Evolutionary conservation across 2,329 filamentous ascomycete genomes (phyloP).

Genomic region (Apiospora saccharicola): DNA sequence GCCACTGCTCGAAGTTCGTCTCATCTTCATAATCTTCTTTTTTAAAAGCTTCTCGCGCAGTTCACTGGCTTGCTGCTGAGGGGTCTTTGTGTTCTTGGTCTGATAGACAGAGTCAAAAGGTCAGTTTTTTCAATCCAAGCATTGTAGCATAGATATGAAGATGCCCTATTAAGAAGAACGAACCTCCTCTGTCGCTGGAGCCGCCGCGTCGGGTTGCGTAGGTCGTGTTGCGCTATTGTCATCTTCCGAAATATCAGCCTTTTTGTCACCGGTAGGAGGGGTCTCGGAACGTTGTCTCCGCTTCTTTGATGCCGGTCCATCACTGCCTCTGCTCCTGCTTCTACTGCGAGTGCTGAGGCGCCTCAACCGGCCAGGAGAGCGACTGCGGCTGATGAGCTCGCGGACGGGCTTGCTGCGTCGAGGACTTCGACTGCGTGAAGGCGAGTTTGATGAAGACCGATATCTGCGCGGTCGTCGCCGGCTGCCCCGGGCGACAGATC

Average conservation of each 20-base stretch:
- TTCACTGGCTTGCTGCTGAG: constrained; percentile 52
- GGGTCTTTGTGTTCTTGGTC: constrained; percentile 46
- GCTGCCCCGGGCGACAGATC: constrained; percentile 46
- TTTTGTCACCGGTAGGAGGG: constrained; percentile 58
- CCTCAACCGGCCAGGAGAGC: constrained; percentile 46
- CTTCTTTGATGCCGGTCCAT: constrained; percentile 52
- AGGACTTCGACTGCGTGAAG: constrained; percentile 39
- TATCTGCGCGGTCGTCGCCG: constrained; percentile 50
- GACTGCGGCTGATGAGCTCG: constrained; percentile 46
- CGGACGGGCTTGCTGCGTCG: constrained; percentile 41
- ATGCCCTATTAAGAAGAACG: constrained; percentile 44
- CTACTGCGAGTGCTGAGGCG: constrained; percentile 45
- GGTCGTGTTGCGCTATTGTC: constrained; percentile 52
- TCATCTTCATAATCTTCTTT: constrained; percentile 64
- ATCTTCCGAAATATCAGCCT: constrained; percentile 64
- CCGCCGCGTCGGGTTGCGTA: constrained; percentile 42
- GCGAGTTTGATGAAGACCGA: constrained; percentile 43
- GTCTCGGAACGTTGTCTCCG: constrained; percentile 61
- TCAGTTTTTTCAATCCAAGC: constrained; percentile 43
- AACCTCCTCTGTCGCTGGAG: constrained; percentile 51
- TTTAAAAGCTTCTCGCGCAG: constrained; percentile 59
- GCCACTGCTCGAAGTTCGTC: constrained; percentile 54
- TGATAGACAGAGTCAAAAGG: constrained; percentile 42
- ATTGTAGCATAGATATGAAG: constrained; percentile 31
- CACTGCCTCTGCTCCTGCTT: constrained; percentile 32